Evolutionary conservation across 768 basidiomycete genomes (phyloP).

Genomic region (Pholiota microspora): DNA sequence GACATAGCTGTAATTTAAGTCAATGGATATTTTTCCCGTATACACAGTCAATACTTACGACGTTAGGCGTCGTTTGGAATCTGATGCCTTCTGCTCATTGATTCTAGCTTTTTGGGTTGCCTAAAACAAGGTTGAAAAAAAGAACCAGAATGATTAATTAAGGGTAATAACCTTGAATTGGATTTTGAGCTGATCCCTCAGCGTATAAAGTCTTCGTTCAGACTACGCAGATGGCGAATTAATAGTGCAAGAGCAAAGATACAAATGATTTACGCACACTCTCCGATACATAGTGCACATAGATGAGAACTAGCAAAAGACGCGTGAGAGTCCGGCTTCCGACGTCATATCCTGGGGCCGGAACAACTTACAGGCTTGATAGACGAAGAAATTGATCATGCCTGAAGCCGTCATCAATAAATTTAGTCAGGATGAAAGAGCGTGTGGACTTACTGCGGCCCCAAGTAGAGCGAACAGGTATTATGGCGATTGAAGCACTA

Average conservation of each 20-base stretch:
- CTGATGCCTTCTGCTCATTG: slow-evolving; percentile 71
- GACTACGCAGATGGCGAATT: slow-evolving; percentile 35
- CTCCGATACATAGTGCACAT: slow-evolving; percentile 68
- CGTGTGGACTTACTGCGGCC: slow-evolving; percentile 29
- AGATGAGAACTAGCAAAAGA: slow-evolving; percentile 61
- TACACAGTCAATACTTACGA: slow-evolving; percentile 51
- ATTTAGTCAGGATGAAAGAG: neutral
- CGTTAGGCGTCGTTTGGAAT: slow-evolving; percentile 79
- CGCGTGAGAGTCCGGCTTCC: slow-evolving; percentile 5
- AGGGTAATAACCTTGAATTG: slow-evolving; percentile 48
- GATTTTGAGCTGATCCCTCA: slow-evolving; percentile 74
- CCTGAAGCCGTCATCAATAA: slow-evolving; percentile 29
- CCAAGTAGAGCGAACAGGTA: slow-evolving; percentile 34
- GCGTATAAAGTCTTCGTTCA: slow-evolving; percentile 64
- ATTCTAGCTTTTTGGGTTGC: slow-evolving; percentile 76
- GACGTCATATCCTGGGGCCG: neutral
- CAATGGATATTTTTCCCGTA: neutral
- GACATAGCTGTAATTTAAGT: slow-evolving; percentile 48
- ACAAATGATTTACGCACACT: slow-evolving; percentile 35
- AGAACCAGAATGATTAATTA: neutral
- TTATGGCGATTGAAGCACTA: slow-evolving; percentile 37
- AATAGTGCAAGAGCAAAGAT: neutral
- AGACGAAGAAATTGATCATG: slow-evolving; percentile 72
- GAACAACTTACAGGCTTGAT: slow-evolving; percentile 57
- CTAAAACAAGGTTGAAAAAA: slow-evolving; percentile 21